phyloP scores from a whole-genome alignment of 768 basidiomycete species.

The Roridomyces roridus region DNA sequence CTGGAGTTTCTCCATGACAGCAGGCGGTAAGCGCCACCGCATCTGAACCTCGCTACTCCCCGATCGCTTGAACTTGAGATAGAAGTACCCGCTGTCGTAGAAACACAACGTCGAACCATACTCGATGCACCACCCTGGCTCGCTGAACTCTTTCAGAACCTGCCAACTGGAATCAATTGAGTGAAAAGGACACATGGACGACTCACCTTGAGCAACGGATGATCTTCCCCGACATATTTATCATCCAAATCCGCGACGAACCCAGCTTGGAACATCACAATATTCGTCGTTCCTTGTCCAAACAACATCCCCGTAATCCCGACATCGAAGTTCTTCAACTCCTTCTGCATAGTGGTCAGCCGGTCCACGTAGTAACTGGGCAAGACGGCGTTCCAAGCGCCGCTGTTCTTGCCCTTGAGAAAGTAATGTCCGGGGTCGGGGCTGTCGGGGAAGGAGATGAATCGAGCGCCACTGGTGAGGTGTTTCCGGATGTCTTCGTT shows the following conservation, averaged over 20 bases:
- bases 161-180: background rate
- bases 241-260: slow-evolving; percentile 12
- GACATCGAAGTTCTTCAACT: background rate
- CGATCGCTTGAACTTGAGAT: background rate
- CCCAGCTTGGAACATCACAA: background rate
- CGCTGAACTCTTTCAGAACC: background rate
- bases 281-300: slow-evolving; percentile 5
- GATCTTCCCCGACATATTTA: background rate
- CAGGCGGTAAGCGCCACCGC: too few relatives aligned
- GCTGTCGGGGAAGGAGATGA: slow-evolving; percentile 13
- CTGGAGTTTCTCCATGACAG: too few relatives aligned
- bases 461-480: slow-evolving; percentile 7
- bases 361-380: background rate
- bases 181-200: too few relatives aligned
- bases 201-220: slow-evolving; percentile 16
- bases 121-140: background rate
- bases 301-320: slow-evolving; percentile 13
- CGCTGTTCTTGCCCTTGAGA: background rate
- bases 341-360: background rate
- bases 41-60: background rate
- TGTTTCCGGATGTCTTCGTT: background rate
- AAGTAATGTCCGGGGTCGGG: background rate
- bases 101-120: background rate
- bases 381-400: slow-evolving; percentile 5
- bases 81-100: background rate